These are phyloP conservation scores for Magnusiomyces magnusii DNA, from an alignment of 1,139 yeast species.

Conservation along the genomic window DNA sequence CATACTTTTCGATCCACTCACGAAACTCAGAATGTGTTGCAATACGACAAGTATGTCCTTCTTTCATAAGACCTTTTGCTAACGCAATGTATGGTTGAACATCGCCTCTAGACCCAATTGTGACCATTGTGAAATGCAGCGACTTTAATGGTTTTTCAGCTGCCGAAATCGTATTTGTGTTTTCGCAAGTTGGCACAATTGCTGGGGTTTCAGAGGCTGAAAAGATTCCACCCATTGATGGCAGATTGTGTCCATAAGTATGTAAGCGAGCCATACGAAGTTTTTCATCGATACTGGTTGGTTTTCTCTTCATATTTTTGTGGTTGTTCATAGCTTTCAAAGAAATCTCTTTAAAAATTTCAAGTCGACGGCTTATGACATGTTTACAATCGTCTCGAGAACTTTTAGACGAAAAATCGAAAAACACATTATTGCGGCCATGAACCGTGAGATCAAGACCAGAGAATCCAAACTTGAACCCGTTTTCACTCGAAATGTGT, in stretches of 20 bases:
- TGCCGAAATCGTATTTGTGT: not conserved
- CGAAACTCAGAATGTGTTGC: constrained; percentile 80
- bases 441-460: constrained; percentile 61
- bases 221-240: not conserved
- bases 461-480: constrained; percentile 57
- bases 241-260: constrained; percentile 28
- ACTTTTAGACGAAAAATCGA: constrained; percentile 62
- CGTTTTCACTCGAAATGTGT: constrained; percentile 56
- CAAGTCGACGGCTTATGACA: constrained; percentile 46
- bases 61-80: constrained; percentile 66
- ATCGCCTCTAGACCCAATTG: constrained; percentile 94
- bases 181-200: constrained; percentile 4
- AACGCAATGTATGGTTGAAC: constrained; percentile 93
- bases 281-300: too few species aligned
- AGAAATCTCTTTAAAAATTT: constrained; percentile 35
- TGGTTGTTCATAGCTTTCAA: too few species aligned
- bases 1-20: constrained; percentile 63
- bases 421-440: constrained; percentile 67
- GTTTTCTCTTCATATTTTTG: too few species aligned
- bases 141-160: constrained; percentile 27
- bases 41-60: constrained; percentile 77
- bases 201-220: not conserved
- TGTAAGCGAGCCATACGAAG: constrained; percentile 27
- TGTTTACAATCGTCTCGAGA: constrained; percentile 68
- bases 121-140: constrained; percentile 59